Evolutionary conservation across 2,329 filamentous ascomycete species (phyloP).

Genomic region (Cordyceps cicadae): DNA sequence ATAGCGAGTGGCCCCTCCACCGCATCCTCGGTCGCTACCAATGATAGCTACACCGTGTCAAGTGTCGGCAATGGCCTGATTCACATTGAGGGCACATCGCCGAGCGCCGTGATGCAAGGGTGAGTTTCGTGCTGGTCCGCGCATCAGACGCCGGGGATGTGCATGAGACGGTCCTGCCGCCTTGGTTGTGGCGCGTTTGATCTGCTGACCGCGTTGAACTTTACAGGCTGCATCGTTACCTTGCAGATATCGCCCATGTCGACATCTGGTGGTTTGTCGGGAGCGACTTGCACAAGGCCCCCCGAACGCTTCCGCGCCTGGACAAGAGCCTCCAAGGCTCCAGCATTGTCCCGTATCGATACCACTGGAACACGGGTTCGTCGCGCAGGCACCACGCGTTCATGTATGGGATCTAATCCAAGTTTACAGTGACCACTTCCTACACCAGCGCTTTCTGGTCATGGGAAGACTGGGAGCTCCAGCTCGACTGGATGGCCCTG

Average conservation of each 20-base stretch:
- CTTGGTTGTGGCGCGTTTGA: background rate
- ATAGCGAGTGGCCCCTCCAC: background rate
- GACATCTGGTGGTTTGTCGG: constrained; percentile 18
- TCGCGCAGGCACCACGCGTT: background rate
- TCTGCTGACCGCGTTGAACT: background rate
- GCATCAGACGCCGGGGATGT: background rate
- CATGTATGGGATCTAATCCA: background rate
- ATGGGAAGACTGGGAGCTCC: constrained; percentile 45
- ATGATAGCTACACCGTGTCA: constrained; percentile 14
- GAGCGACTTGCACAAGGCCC: constrained; percentile 14
- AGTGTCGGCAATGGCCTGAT: constrained; percentile 15
- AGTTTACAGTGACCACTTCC: constrained; percentile 38
- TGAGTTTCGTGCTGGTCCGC: background rate
- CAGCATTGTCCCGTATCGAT: constrained; percentile 20
- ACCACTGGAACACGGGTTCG: constrained; percentile 42
- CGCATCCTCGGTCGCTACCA: background rate
- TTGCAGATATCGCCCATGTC: constrained; percentile 14
- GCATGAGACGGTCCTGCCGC: background rate
- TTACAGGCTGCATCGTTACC: constrained; percentile 15
- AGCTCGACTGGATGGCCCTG: constrained; percentile 45
- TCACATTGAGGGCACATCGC: constrained; percentile 13
- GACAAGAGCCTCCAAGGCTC: constrained; percentile 4
- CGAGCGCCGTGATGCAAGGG: constrained; percentile 15
- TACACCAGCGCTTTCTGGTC: constrained; percentile 43
- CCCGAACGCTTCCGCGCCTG: constrained; percentile 12